Conservation (phyloP, 2,329 filamentous ascomycete species). For the Orbilia oligospora region DNA sequence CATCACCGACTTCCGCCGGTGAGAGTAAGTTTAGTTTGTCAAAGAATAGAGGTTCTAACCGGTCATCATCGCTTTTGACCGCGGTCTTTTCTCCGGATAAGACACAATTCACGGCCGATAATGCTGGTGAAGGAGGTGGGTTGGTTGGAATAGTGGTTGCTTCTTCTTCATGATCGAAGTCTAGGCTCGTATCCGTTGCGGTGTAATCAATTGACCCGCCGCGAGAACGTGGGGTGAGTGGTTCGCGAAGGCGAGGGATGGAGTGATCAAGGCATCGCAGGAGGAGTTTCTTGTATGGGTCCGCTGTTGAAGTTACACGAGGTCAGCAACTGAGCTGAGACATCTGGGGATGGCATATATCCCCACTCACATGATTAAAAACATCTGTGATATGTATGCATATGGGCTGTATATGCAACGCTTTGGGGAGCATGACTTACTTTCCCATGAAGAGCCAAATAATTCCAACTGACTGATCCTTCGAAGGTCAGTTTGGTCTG, state of each 20-base stretch:
- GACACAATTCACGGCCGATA: conserved; percentile 27
- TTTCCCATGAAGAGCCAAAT: conserved; percentile 60
- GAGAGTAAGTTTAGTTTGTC: conserved; percentile 39
- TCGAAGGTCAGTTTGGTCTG: conserved; percentile 53
- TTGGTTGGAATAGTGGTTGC: conserved; percentile 40
- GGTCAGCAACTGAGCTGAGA: conserved; percentile 18
- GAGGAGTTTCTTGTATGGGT: conserved; percentile 59
- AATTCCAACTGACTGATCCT: conserved; percentile 59
- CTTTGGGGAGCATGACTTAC: conserved; percentile 32
- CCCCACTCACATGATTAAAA: conserved; percentile 31
- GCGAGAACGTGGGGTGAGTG: conserved; percentile 40
- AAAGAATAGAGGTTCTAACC: conserved; percentile 28
- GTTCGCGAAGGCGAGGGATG: conserved; percentile 49
- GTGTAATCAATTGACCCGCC: conserved; percentile 50
- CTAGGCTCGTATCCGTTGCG: conserved; percentile 15
- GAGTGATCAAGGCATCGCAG: conserved; percentile 56
- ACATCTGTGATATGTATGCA: background rate
- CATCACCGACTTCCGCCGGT: conserved; percentile 41
- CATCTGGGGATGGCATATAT: conserved; percentile 18
- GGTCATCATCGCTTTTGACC: conserved; percentile 11
- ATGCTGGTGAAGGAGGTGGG: conserved; percentile 58
- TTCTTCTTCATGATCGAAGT: conserved; percentile 42
- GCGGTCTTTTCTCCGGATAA: conserved; percentile 17
- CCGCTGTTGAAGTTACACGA: conserved; percentile 42
- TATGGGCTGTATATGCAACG: conserved; percentile 12